Evolutionary conservation across 192 early-diverging fungal species (phyloP), one percentile per base, ranked within the genome.

Genomic region (Umbelopsis sp.): DNA sequence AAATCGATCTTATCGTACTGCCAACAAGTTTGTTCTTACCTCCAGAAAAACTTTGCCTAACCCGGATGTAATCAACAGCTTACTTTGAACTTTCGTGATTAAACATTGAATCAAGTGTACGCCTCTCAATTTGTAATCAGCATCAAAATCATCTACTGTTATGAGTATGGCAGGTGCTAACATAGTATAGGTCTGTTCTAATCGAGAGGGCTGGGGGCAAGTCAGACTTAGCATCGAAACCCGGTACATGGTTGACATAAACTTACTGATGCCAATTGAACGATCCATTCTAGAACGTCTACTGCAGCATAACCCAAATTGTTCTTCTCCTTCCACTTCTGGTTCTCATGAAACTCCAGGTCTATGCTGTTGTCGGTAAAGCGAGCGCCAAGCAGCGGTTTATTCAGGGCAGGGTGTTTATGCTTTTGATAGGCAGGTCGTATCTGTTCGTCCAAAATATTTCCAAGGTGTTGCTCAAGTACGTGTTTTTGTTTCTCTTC

Each of bases 31-130:
- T 41, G 37, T 10, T 6, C 45, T 68, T 72, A 72, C 75, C 64
- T 77, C 75, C 16, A 66, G 16, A 51, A 68, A 77, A 1, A 77
- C 47, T 2, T 58, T 58, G n/a, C 64, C 67, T 25, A 72, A 27
- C 20, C 75, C 75, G 45, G 33, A 69, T n/a, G 16, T 16, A 13
- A n/a, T 27, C 13, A 72, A 27, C 27, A 61, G 3, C 11, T n/a
- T 13, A 8, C 23, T 3, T 35, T 66, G 51, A 2, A 77, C 20
- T 53, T 71, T 77, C 6, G 2, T 69, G 11, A 77, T 46, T 18
- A 77, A n/a, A 27, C 7, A 30, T 50, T 71, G 70, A 2, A 77
- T 44, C 18, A 72, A 16, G 1, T 22, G 23, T 3, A 77, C 71
- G 2, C 58, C 75, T 9, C 16, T 30, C 4, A 30, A 22, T 20